These are phyloP conservation scores for Ophiostoma triangulosporum DNA, from an alignment of 2,329 filamentous ascomycete species.

Conservation along the genomic window DNA sequence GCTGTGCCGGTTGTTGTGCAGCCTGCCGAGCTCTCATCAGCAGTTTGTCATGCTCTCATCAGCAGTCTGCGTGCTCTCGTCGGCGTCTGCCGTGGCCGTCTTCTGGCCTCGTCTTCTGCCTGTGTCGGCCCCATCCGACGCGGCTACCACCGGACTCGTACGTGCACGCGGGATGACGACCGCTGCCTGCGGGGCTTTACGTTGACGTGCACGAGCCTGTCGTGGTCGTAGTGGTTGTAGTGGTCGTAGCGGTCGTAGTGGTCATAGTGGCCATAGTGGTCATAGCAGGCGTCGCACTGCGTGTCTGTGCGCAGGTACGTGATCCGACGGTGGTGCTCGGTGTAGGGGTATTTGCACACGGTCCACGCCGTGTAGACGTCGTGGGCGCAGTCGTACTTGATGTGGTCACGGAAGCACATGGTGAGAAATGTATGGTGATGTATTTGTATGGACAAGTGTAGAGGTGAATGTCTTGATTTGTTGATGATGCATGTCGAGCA, in stretches of 20 bases:
- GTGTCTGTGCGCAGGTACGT: background rate
- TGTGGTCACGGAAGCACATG: constrained; percentile 1
- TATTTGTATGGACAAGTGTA: background rate
- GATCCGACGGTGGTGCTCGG: background rate
- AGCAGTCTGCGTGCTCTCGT: no score
- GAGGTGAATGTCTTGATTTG: background rate
- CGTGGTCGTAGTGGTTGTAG: background rate
- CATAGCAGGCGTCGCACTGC: background rate
- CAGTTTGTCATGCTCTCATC: no score
- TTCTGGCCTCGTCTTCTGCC: background rate
- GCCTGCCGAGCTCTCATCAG: no score
- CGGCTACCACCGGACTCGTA: background rate
- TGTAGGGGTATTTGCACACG: background rate
- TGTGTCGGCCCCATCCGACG: no score
- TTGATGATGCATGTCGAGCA: no score
- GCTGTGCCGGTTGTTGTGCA: no score
- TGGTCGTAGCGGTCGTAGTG: background rate
- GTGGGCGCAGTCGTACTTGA: constrained; percentile 3
- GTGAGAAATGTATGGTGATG: background rate
- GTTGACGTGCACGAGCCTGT: background rate
- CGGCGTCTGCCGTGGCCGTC: no score
- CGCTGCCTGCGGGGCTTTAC: background rate
- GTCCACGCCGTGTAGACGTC: background rate
- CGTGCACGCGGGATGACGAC: background rate
- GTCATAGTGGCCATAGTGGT: background rate